Evolutionary conservation across 2,329 filamentous ascomycete species (phyloP).

Genomic region (Clarireedia sp.): DNA sequence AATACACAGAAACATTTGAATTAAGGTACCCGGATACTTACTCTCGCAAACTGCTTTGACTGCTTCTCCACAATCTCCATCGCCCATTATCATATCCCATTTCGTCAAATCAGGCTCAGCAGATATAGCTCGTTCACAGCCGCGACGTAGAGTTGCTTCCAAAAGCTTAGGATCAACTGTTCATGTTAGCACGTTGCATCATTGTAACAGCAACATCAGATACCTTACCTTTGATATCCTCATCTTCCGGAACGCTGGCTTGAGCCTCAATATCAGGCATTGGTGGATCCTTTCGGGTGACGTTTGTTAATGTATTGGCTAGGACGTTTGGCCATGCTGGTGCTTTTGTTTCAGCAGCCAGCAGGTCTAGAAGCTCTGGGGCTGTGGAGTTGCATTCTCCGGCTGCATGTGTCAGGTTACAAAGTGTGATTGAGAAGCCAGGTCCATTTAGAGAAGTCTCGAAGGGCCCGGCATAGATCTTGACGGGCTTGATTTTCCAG

Average conservation of each 20-base stretch:
- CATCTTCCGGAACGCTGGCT: too few relatives aligned
- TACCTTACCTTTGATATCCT: too few relatives aligned
- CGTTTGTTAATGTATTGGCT: conserved; percentile 21
- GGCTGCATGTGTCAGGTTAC: conserved; percentile 38
- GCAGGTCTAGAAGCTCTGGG: conserved; percentile 22
- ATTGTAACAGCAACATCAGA: too few relatives aligned
- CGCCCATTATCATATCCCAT: conserved; percentile 37
- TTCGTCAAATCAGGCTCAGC: conserved; percentile 44
- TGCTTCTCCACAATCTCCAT: conserved; percentile 31
- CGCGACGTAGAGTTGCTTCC: conserved; percentile 12
- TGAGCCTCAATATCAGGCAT: background rate
- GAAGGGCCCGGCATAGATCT: conserved; percentile 40
- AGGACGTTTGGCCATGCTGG: conserved; percentile 24
- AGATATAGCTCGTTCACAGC: conserved; percentile 30
- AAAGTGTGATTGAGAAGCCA: conserved; percentile 47
- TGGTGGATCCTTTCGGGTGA: background rate
- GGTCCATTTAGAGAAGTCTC: conserved; percentile 48
- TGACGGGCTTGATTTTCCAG: conserved; percentile 34
- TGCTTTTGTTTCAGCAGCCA: conserved; percentile 43
- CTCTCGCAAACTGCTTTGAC: conserved; percentile 24
- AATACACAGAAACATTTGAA: too few relatives aligned
- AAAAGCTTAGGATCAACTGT: too few relatives aligned
- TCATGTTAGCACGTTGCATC: too few relatives aligned
- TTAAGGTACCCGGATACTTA: conserved; percentile 25
- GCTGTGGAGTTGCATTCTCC: conserved; percentile 18